Evolutionary conservation across 2,329 filamentous ascomycete genomes (phyloP).

Genomic region (Exophiala oligosperma): DNA sequence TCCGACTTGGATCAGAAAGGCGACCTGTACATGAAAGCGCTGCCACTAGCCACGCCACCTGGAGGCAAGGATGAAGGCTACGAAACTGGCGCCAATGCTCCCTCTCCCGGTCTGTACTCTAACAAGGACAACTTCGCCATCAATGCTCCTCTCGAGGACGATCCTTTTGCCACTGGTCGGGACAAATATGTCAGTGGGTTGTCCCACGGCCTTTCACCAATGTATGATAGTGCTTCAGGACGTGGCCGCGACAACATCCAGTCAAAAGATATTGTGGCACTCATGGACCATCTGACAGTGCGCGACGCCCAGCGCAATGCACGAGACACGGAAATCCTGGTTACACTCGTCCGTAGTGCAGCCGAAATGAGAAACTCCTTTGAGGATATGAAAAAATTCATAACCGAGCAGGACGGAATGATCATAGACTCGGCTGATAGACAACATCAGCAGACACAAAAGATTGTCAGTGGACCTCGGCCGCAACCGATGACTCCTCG

Average conservation of each 20-base stretch:
- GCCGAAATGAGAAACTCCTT: conserved; percentile 97
- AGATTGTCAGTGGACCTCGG: conserved; percentile 79
- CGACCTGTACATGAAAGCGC: conserved; percentile 37
- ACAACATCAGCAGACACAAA: conserved; percentile 83
- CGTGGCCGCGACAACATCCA: conserved; percentile 88
- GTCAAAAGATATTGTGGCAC: conserved; percentile 90
- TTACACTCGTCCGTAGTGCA: conserved; percentile 88
- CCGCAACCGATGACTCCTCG: conserved; percentile 71
- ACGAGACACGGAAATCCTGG: conserved; percentile 91
- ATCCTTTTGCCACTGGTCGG: conserved; percentile 64
- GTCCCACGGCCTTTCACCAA: conserved; percentile 89
- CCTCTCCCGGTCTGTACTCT: conserved; percentile 24
- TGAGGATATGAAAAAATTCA: conserved; percentile 89
- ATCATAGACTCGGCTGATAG: conserved; percentile 85
- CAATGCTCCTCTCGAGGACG: conserved; percentile 42
- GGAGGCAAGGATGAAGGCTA: conserved; percentile 85
- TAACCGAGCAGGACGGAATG: conserved; percentile 84
- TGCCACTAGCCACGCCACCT: conserved; percentile 53
- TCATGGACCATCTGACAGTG: conserved; percentile 98
- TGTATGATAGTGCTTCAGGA: conserved; percentile 88
- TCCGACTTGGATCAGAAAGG: conserved; percentile 38
- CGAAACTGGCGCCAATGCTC: conserved; percentile 65
- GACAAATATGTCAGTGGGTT: conserved; percentile 76
- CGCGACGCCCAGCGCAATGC: conserved; percentile 95
- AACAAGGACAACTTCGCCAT: conserved; percentile 21